A percentile compares a stretch with the other conserved stretches of the same genome.
These are phyloP conservation scores for Volvariella volvacea DNA, from an alignment of 1,284 basidiomycete species.

Conservation along the genomic window DNA sequence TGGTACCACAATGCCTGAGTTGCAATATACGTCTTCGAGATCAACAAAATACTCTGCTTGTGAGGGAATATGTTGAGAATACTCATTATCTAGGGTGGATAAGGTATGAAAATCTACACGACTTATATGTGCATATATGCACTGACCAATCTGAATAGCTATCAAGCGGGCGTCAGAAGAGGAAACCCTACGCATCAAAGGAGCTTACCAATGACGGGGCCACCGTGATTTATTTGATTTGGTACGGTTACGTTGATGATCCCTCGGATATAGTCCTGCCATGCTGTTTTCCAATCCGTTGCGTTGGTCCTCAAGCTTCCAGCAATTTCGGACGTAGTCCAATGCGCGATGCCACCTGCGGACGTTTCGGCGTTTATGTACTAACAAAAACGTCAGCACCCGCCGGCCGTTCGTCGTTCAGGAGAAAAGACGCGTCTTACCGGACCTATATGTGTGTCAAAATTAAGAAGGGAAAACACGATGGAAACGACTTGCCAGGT, in stretches of 20 bases:
- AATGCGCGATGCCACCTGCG: slow-evolving; percentile 74
- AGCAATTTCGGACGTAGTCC: slow-evolving; percentile 64
- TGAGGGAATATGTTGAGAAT: slow-evolving; percentile 38
- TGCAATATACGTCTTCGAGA: slow-evolving; percentile 48
- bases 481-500: slow-evolving; percentile 38
- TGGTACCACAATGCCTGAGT: slow-evolving; percentile 58
- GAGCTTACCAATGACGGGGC: slow-evolving; percentile 64
- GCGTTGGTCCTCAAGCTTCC: slow-evolving; percentile 65
- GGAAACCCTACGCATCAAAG: neutral
- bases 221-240: slow-evolving; percentile 64
- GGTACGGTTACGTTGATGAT: slow-evolving; percentile 55
- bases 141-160: slow-evolving; percentile 64
- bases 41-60: slow-evolving; percentile 63
- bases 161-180: slow-evolving; percentile 1
- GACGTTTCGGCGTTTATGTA: slow-evolving; percentile 82
- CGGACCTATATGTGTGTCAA: slow-evolving; percentile 19
- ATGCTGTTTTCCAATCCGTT: slow-evolving; percentile 60
- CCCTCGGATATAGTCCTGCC: slow-evolving; percentile 62
- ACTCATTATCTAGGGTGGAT: slow-evolving; percentile 79
- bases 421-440: slow-evolving; percentile 15
- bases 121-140: neutral
- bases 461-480: neutral
- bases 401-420: neutral
- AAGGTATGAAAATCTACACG: too few relatives aligned
- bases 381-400: slow-evolving; percentile 10